Evolutionary conservation across 176 grass and related monocot species (phyloP), one percentile per base, ranked within the genome.

Genomic region (Ampelocalamus luodianensis): DNA sequence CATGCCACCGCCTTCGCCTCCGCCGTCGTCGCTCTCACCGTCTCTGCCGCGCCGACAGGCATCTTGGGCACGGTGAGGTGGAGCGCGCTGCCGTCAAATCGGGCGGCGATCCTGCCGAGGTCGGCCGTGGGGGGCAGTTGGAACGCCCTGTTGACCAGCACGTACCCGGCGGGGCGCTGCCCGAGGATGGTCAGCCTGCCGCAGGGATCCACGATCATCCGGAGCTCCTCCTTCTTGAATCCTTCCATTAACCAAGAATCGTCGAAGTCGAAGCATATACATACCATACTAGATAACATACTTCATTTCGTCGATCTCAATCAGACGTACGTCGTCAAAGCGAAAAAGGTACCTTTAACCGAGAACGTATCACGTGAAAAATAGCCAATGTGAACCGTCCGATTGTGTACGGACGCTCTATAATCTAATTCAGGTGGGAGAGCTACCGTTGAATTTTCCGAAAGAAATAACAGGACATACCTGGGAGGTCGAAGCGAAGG

Each of bases 161-260:
- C 87, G 55, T 78, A 69, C 26, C 78, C 90, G 5, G 83, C 43
- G 1, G 45, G 68, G 1, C 79, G 82, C 54, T 88, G 60, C 39
- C 88, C 86, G 68, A 65, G 83, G n/a, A 97, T 83, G 34, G 76
- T 82, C 34, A 97, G 34, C 29, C 83, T 82, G 5, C 87, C 88
- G 44, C 71, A 72, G 66, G 12, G n/a, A 68, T 91, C 83, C 63
- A 92, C 37, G 22, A 81, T 77, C 7, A 94, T 86, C 71, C 51
- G 79, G 62, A 97, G 83, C 58, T 94, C 90, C 18, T 92, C 88
- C 68, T 87, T 89, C 62, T 42, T 90, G 79, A 94, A 90, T 13
- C 90, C 89, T 95, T 79, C 24, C 67, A 18, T 64, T 15, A 23
- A 59, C 27, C 63, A 36, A 65, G 63, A 65, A 36, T 16, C 7